Percentiles rank a stretch among this genome's conserved stretches.
Conservation (phyloP, 495 filamentous ascomycete species). For the Schizothecium vesticola region DNA sequence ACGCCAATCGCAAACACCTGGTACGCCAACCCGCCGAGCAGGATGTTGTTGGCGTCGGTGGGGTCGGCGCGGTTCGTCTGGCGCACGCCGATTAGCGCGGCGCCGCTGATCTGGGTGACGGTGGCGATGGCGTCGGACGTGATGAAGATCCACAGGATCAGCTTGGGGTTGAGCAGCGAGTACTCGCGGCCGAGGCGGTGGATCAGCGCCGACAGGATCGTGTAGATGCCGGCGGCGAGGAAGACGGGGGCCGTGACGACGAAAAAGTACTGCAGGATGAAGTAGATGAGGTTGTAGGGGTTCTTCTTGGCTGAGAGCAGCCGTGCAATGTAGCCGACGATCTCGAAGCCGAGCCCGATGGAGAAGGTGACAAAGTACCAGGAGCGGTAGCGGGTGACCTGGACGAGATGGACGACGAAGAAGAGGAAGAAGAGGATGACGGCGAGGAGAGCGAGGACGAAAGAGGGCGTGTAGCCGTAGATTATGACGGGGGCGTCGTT, state of each 20-base stretch:
- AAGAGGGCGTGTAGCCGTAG: slow-evolving; percentile 32
- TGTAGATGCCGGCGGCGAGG: slow-evolving; percentile 50
- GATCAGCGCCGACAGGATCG: slow-evolving; percentile 43
- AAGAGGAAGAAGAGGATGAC: slow-evolving; percentile 27
- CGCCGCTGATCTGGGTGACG: slow-evolving; percentile 47
- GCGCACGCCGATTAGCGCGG: slow-evolving; percentile 41
- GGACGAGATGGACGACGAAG: slow-evolving; percentile 25
- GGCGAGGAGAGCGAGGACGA: slow-evolving; percentile 26
- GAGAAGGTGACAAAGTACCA: slow-evolving; percentile 29
- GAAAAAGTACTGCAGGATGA: slow-evolving; percentile 55
- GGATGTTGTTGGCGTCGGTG: slow-evolving; percentile 43
- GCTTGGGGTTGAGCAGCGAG: slow-evolving; percentile 30
- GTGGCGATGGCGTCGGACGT: slow-evolving; percentile 45
- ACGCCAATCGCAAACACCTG: slow-evolving; percentile 46
- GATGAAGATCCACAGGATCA: slow-evolving; percentile 46
- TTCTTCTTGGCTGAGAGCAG: slow-evolving; percentile 35
- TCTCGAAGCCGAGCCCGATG: slow-evolving; percentile 36
- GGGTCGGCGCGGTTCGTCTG: slow-evolving; percentile 39
- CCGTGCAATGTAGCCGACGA: slow-evolving; percentile 42
- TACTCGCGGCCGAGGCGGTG: slow-evolving; percentile 29
- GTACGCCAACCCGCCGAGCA: slow-evolving; percentile 46
- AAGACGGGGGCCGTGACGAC: slow-evolving; percentile 55
- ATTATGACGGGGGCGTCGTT: slow-evolving; percentile 26
- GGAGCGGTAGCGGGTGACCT: slow-evolving; percentile 22
- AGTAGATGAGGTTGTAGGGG: slow-evolving; percentile 48